Evolutionary conservation across 1,284 basidiomycete genomes (phyloP).

Genomic region (Puccinia triticina): DNA sequence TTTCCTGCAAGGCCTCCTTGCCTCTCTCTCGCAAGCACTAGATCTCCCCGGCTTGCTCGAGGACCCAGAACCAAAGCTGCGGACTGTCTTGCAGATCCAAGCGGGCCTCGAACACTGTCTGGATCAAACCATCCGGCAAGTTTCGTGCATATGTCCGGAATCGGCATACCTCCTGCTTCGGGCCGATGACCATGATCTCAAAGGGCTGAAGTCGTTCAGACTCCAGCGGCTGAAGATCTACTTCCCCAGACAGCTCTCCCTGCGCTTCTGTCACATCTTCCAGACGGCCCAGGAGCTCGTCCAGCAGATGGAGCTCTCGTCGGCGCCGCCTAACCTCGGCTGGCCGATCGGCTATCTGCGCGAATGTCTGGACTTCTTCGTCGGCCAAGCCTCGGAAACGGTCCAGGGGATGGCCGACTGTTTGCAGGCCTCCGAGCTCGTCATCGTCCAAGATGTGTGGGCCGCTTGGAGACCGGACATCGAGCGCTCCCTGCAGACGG

Average conservation of each 20-base stretch:
- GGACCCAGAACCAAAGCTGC: background rate
- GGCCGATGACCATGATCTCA: background rate
- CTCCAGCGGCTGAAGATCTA: background rate
- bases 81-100: background rate
- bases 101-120: background rate
- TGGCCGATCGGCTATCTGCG: background rate
- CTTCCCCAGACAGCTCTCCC: background rate
- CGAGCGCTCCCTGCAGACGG: background rate
- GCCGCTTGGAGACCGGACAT: background rate
- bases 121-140: background rate
- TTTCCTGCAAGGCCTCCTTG: background rate
- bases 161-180: background rate
- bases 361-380: background rate
- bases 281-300: background rate
- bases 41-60: background rate
- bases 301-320: background rate
- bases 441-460: background rate
- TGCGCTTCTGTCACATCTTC: background rate
- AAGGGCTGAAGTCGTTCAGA: background rate
- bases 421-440: background rate
- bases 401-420: background rate
- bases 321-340: background rate
- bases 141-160: background rate
- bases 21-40: background rate
- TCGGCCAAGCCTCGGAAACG: background rate